phyloP scores from a whole-genome alignment of 2,329 filamentous ascomycete genomes.

The Cladosporium sp. region DNA sequence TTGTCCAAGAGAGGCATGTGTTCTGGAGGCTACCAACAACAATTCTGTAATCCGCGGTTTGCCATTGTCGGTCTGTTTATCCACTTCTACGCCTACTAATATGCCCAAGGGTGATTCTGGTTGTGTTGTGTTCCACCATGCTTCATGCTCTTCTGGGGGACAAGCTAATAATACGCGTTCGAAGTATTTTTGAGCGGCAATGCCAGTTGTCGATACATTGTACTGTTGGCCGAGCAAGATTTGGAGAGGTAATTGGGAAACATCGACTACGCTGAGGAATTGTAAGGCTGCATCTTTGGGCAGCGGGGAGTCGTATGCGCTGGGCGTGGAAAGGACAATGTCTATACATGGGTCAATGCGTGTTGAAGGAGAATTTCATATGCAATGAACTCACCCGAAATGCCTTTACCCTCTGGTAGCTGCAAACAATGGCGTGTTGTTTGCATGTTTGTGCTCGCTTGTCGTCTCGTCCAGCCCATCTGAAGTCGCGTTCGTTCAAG shows the following conservation, averaged over 20 bases:
- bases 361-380: background rate
- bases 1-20: slow-evolving; percentile 19
- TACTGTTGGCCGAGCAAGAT: slow-evolving; percentile 40
- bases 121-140: slow-evolving; percentile 41
- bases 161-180: slow-evolving; percentile 35
- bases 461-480: background rate
- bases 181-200: slow-evolving; percentile 43
- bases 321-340: slow-evolving; percentile 12
- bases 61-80: background rate
- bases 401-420: background rate
- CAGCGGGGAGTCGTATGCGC: background rate
- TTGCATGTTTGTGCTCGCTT: background rate
- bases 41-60: slow-evolving; percentile 42
- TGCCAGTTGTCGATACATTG: slow-evolving; percentile 40
- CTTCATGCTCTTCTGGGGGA: slow-evolving; percentile 8
- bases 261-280: slow-evolving; percentile 45
- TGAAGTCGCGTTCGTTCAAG: background rate
- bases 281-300: slow-evolving; percentile 20
- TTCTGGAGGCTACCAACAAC: slow-evolving; percentile 46
- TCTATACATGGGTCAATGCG: background rate
- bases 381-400: background rate
- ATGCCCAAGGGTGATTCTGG: slow-evolving; percentile 44
- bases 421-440: slow-evolving; percentile 9
- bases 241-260: slow-evolving; percentile 42
- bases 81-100: slow-evolving; percentile 35